Evolutionary conservation across 768 basidiomycete genomes (phyloP).

Genomic region (Amanita molliuscula): DNA sequence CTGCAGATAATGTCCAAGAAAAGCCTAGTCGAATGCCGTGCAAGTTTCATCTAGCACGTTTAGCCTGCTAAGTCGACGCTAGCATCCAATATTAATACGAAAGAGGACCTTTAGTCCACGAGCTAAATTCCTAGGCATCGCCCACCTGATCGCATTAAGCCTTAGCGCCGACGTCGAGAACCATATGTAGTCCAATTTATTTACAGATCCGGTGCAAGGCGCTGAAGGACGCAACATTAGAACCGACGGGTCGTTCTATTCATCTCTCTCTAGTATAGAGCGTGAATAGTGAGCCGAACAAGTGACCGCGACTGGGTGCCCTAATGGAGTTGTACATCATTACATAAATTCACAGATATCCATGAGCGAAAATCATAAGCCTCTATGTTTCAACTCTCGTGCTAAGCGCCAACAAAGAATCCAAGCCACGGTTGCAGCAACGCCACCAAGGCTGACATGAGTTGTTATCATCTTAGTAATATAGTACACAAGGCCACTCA

Average conservation of each 20-base stretch:
- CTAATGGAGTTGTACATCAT: neutral
- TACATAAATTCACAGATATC: neutral
- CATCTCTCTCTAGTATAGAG: too few species aligned
- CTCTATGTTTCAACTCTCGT: slow-evolving; percentile 17
- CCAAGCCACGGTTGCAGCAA: slow-evolving; percentile 19
- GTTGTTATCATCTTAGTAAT: neutral
- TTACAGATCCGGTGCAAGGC: neutral
- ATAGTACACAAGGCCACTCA: slow-evolving; percentile 16
- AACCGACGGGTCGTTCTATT: too few species aligned
- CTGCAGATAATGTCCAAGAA: neutral
- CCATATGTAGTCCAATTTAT: too few species aligned
- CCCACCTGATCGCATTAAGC: neutral
- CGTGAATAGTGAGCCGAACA: too few species aligned
- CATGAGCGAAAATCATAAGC: slow-evolving; percentile 1
- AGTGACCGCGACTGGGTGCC: too few species aligned
- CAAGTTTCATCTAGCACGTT: neutral
- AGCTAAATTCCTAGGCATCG: neutral
- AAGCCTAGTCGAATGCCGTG: neutral
- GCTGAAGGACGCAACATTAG: neutral
- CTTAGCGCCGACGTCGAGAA: neutral
- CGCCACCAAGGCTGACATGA: slow-evolving; percentile 34
- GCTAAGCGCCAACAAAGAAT: slow-evolving; percentile 20
- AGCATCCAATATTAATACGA: neutral
- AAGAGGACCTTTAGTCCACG: neutral
- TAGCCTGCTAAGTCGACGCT: neutral